Percentiles rank a stretch among this genome's conserved stretches.
Evolutionary conservation across 2,329 filamentous ascomycete species (phyloP).

Genomic region (Aspergillus uvarum): DNA sequence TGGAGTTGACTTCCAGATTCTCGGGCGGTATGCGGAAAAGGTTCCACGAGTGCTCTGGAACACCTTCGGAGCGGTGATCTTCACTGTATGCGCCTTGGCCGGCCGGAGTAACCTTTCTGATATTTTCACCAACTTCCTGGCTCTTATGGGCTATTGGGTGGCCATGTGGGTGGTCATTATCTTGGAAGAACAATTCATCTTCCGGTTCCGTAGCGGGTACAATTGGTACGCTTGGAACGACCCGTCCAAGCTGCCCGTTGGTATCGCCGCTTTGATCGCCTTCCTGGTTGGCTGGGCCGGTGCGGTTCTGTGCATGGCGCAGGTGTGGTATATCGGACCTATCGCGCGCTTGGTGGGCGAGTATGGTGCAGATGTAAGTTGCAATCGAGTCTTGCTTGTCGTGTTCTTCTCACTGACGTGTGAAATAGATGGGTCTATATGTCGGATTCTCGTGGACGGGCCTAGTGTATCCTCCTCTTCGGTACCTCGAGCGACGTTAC

Average conservation of each 20-base stretch:
- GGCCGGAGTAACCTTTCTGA: constrained; percentile 60
- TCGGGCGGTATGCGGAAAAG: constrained; percentile 57
- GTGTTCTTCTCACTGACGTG: not conserved
- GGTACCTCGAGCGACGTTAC: constrained; percentile 52
- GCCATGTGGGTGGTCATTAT: constrained; percentile 64
- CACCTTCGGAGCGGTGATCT: constrained; percentile 60
- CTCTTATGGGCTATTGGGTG: constrained; percentile 71
- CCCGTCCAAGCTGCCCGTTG: constrained; percentile 58
- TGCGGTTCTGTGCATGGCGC: constrained; percentile 66
- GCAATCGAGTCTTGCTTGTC: not conserved
- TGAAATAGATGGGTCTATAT: constrained; percentile 55
- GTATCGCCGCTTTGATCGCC: constrained; percentile 59
- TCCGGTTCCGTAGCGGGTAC: constrained; percentile 54
- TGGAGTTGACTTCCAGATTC: constrained; percentile 67
- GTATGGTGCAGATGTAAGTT: constrained; percentile 57
- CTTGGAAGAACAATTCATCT: constrained; percentile 60
- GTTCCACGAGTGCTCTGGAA: constrained; percentile 67
- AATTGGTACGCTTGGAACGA: constrained; percentile 64
- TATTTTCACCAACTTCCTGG: constrained; percentile 69
- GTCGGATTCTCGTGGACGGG: constrained; percentile 61
- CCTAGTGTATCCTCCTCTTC: constrained; percentile 56
- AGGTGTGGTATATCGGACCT: constrained; percentile 68
- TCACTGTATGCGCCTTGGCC: constrained; percentile 63
- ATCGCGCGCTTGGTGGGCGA: constrained; percentile 58
- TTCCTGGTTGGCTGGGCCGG: constrained; percentile 67